Evolutionary conservation across 2,329 filamentous ascomycete species (phyloP).

Genomic region (Onygenales sp.): DNA sequence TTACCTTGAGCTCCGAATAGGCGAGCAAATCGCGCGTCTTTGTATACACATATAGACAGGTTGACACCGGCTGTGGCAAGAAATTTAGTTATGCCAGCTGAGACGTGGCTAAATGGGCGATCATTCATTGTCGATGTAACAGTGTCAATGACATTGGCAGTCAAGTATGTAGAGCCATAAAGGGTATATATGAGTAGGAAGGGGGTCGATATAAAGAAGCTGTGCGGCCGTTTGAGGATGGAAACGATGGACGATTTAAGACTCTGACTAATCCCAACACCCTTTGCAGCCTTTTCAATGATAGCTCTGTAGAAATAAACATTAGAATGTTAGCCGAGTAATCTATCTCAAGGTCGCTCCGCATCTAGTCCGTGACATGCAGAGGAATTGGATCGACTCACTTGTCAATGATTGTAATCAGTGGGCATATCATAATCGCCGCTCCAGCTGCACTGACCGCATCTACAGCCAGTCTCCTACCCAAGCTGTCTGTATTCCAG

Average conservation of each 20-base stretch:
- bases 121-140: constrained; percentile 54
- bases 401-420: constrained; percentile 85
- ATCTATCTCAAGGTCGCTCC: neutral
- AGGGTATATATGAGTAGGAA: constrained; percentile 47
- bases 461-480: constrained; percentile 58
- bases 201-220: constrained; percentile 38
- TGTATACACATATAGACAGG: constrained; percentile 77
- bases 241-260: constrained; percentile 29
- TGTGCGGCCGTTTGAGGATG: constrained; percentile 30
- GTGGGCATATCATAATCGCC: constrained; percentile 66
- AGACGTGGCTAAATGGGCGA: constrained; percentile 50
- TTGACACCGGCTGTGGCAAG: constrained; percentile 71
- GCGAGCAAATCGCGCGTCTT: constrained; percentile 75
- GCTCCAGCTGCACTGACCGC: constrained; percentile 59
- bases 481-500: constrained; percentile 72
- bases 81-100: constrained; percentile 72
- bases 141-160: constrained; percentile 82
- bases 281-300: constrained; percentile 41
- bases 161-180: constrained; percentile 83
- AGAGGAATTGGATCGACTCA: constrained; percentile 30
- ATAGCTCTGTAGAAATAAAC: constrained; percentile 29
- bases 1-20: constrained; percentile 57
- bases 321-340: neutral
- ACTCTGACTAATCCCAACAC: constrained; percentile 32
- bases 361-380: neutral